These are phyloP conservation scores for Ogataea nakhonphanomensis DNA, from an alignment of 805 yeast genomes.

Conservation along the genomic window DNA sequence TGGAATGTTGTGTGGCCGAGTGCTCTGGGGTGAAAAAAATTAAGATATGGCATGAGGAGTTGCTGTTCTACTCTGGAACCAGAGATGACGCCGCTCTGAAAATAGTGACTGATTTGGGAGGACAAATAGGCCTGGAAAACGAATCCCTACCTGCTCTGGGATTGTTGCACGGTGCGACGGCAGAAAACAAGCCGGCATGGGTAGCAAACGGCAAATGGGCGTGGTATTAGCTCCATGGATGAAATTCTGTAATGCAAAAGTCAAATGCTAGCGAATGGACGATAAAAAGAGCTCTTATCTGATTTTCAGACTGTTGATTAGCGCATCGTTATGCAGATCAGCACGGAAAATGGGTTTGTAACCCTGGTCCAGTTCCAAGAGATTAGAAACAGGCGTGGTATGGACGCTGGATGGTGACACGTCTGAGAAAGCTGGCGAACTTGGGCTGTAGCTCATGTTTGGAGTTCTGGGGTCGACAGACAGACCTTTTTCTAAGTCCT, in stretches of 20 bases:
- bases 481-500: slow-evolving; percentile 10
- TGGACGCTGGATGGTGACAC: slow-evolving; percentile 9
- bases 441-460: slow-evolving; percentile 5
- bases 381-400: slow-evolving; percentile 11
- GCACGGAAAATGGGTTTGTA: slow-evolving; percentile 6
- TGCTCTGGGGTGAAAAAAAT: slow-evolving; percentile 15
- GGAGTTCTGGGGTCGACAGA: background rate
- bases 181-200: slow-evolving; percentile 17
- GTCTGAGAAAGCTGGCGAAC: slow-evolving; percentile 6
- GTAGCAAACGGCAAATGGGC: slow-evolving; percentile 27
- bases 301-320: slow-evolving; percentile 21
- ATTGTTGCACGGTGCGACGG: slow-evolving; percentile 11
- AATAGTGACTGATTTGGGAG: slow-evolving; percentile 15
- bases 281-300: slow-evolving; percentile 4
- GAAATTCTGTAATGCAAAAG: background rate
- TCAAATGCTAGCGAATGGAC: slow-evolving; percentile 2
- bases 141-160: slow-evolving; percentile 22
- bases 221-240: slow-evolving; percentile 21
- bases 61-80: slow-evolving; percentile 13
- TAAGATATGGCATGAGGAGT: slow-evolving; percentile 27
- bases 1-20: slow-evolving; percentile 14
- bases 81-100: slow-evolving; percentile 10
- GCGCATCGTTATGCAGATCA: slow-evolving; percentile 3
- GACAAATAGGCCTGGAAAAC: slow-evolving; percentile 16
- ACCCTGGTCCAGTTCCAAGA: slow-evolving; percentile 13